Conservation (phyloP, 805 yeast species). For the Metschnikowia kunwiensis region DNA sequence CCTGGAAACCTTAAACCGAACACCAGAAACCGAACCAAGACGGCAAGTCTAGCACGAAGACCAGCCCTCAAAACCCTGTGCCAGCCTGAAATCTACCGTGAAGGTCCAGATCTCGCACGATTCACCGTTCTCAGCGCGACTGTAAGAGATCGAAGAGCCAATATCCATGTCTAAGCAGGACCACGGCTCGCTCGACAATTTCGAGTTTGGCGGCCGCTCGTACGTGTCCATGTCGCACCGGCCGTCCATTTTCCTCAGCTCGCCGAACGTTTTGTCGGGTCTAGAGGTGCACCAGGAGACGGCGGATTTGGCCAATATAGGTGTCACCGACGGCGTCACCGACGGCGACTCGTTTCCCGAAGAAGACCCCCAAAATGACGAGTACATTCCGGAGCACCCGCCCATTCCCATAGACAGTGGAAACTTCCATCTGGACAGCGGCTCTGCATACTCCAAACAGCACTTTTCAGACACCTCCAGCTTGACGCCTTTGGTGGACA, state of each 20-base stretch:
- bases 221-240: constrained; percentile 35
- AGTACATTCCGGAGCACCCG: constrained; percentile 19
- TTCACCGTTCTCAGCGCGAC: too few relatives aligned
- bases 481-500: constrained; percentile 16
- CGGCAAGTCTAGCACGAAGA: too few relatives aligned
- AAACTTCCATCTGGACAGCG: neutral
- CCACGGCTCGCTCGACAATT: constrained; percentile 10
- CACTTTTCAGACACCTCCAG: constrained; percentile 7
- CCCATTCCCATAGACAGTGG: constrained; percentile 22
- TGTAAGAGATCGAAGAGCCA: neutral
- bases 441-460: constrained; percentile 1
- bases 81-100: too few relatives aligned
- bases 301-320: constrained; percentile 54
- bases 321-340: constrained; percentile 50
- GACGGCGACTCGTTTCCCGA: constrained; percentile 16
- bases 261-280: constrained; percentile 49
- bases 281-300: constrained; percentile 54
- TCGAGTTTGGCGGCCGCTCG: constrained; percentile 38
- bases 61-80: too few relatives aligned
- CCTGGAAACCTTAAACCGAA: too few relatives aligned
- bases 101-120: too few relatives aligned
- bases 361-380: constrained; percentile 9
- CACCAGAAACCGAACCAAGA: too few relatives aligned
- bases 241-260: constrained; percentile 24
- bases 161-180: constrained; percentile 10